A percentile compares a stretch with the other conserved stretches of the same genome.
phyloP scores from a whole-genome alignment of 2,329 filamentous ascomycete genomes.

The Nemania diffusa region DNA sequence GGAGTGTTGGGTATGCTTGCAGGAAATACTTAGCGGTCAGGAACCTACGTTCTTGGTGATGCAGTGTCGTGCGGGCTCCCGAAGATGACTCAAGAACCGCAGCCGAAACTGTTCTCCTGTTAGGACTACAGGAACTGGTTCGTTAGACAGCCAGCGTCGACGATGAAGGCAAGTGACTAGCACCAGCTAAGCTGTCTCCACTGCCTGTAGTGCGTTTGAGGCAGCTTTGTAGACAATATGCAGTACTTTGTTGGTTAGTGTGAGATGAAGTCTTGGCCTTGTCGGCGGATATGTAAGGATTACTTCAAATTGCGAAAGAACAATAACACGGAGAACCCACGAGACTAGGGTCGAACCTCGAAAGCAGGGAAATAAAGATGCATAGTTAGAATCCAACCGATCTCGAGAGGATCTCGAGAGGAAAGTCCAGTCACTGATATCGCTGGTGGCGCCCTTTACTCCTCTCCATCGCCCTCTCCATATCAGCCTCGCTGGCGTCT shows the following conservation, averaged over 20 bases:
- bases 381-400: conserved; percentile 22
- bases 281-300: background rate
- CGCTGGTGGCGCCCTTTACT: conserved; percentile 30
- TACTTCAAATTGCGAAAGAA: conserved; percentile 12
- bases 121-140: conserved; percentile 36
- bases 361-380: conserved; percentile 29
- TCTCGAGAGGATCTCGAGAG: conserved; percentile 33
- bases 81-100: conserved; percentile 47
- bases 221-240: conserved; percentile 10
- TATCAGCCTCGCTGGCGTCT: conserved; percentile 21
- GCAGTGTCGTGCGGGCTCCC: conserved; percentile 49
- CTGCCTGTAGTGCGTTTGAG: conserved; percentile 22
- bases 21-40: conserved; percentile 47
- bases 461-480: conserved; percentile 24
- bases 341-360: conserved; percentile 12
- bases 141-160: conserved; percentile 17
- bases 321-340: conserved; percentile 20
- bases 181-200: conserved; percentile 5
- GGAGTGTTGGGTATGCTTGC: conserved; percentile 48
- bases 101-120: conserved; percentile 37
- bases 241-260: conserved; percentile 16
- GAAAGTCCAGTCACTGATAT: conserved; percentile 40
- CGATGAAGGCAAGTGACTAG: conserved; percentile 17
- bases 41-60: conserved; percentile 47
- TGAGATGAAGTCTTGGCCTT: conserved; percentile 8